Base-by-base conservation (phyloP, 2,329 filamentous ascomycete genomes). In the Cryphonectria naterciae region DNA sequence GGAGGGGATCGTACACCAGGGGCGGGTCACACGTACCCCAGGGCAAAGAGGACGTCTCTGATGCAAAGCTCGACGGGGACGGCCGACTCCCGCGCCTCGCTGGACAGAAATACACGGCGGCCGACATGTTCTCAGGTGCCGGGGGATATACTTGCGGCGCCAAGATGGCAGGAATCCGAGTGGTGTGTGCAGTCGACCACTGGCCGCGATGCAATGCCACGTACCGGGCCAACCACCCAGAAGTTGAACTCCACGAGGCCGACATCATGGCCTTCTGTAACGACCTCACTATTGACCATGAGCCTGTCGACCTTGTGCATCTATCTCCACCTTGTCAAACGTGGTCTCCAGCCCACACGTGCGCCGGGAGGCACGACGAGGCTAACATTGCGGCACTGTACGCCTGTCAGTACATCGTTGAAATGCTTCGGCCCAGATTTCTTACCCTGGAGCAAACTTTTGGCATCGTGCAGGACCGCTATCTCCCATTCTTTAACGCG, bases 401-500 rank as follows among this genome's bases (percentile, higher is more conserved):
- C 73, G 81, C 84, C 0, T 88, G 87, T 67, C 80, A 83, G 1
- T 79, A 85, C 4, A 78, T 94, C 0, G 80, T 95, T 0, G 79
- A 85, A 6, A 85, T 86, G 49, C 78, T 86, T 0, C 86, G 85
- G 0, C 93, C 94, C 0, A 85, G 93, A 0, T 77, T 96, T 0
- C 86, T 93, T 1, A 97, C 93, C 0, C 81, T 97, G 0, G 94
- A 97, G 75, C 92, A 97, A 76, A 95, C 93, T 0, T 90, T 88
- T 67, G 93, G 93, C 0, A 85, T 97, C 0, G 78, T 87, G 0
- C 82, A 84, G 32, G 80, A 85, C 0, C 79, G 83, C 0, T 89
- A 91, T 68, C 78, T 81, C 15, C 79, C 82, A 0, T 89, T 64
- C 68, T 91, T 94, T 65, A 83, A 86, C 56, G 80, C 84, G 0